Evolutionary conservation across 176 grass and related monocot species (phyloP).

Genomic region (Aegilops umbellulata): DNA sequence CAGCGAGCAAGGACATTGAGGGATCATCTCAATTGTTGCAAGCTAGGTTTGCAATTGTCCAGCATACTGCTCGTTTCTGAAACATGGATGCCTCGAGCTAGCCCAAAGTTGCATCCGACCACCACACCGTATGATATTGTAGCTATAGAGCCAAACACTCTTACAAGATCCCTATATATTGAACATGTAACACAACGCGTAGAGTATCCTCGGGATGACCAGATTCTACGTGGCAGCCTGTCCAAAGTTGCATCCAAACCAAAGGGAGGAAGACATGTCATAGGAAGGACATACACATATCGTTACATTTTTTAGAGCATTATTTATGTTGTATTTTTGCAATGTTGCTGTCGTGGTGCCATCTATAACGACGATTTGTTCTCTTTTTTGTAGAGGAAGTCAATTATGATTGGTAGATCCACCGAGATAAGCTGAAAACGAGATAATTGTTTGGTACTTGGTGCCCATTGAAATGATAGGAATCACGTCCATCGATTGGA

Average conservation of each 20-base stretch:
- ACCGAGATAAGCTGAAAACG: not conserved
- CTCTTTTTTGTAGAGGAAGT: not conserved
- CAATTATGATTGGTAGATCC: conserved; percentile 10
- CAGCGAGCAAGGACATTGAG: too few relatives aligned
- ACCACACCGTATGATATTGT: too few relatives aligned
- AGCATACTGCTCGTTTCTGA: too few relatives aligned
- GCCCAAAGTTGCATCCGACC: too few relatives aligned
- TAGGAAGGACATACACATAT: not conserved
- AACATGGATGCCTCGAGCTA: not conserved
- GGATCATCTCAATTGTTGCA: too few relatives aligned
- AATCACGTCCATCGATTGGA: not conserved
- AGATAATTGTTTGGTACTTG: not conserved
- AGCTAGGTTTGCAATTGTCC: too few relatives aligned
- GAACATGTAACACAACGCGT: not conserved
- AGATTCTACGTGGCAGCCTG: not conserved
- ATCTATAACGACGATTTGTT: not conserved
- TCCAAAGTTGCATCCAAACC: not conserved
- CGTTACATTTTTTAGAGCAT: not conserved
- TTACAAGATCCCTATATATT: not conserved
- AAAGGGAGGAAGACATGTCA: not conserved
- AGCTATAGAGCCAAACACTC: not conserved
- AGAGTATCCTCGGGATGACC: not conserved
- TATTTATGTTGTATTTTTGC: not conserved
- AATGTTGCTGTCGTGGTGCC: conserved; percentile 34
- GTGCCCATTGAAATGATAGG: not conserved